phyloP scores from a whole-genome alignment of 2,329 filamentous ascomycete genomes.

The Penicillium rolfsii region DNA sequence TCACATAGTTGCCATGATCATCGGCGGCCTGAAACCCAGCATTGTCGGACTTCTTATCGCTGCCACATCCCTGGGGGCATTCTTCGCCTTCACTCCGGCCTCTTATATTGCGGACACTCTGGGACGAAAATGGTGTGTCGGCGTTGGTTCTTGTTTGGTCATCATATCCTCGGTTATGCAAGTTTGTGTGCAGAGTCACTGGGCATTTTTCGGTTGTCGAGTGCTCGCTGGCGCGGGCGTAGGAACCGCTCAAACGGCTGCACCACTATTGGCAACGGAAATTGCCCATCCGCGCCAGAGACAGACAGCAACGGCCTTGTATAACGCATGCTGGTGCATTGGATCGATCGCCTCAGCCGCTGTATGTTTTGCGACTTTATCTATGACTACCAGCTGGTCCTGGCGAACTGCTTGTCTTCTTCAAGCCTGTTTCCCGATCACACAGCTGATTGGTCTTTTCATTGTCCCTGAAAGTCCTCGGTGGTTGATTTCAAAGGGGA shows the following conservation, averaged over 20 bases:
- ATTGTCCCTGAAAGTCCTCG: constrained; percentile 65
- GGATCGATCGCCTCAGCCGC: constrained; percentile 21
- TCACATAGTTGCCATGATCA: constrained; percentile 16
- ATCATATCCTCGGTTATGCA: constrained; percentile 30
- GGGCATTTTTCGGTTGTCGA: constrained; percentile 33
- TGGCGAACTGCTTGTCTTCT: constrained; percentile 64
- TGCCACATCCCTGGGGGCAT: constrained; percentile 22
- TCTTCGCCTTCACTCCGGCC: constrained; percentile 24
- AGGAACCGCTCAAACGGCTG: constrained; percentile 33
- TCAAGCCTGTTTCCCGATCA: constrained; percentile 49
- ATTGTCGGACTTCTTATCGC: constrained; percentile 27
- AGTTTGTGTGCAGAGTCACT: constrained; percentile 19
- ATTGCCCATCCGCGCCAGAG: constrained; percentile 35
- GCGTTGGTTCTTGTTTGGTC: constrained; percentile 40
- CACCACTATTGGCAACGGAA: constrained; percentile 34
- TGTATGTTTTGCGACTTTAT: constrained; percentile 19
- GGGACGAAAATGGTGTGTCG: constrained; percentile 51
- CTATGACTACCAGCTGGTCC: constrained; percentile 33
- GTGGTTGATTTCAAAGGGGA: constrained; percentile 64
- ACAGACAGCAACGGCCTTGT: constrained; percentile 32
- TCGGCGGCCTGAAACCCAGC: constrained; percentile 19
- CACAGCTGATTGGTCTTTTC: constrained; percentile 56
- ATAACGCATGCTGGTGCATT: constrained; percentile 30
- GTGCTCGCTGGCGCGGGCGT: constrained; percentile 44
- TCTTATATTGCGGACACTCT: constrained; percentile 45